Evolutionary conservation across 148 eudicot genomes (phyloP).

Genomic region (Rhododendron ovatum): DNA sequence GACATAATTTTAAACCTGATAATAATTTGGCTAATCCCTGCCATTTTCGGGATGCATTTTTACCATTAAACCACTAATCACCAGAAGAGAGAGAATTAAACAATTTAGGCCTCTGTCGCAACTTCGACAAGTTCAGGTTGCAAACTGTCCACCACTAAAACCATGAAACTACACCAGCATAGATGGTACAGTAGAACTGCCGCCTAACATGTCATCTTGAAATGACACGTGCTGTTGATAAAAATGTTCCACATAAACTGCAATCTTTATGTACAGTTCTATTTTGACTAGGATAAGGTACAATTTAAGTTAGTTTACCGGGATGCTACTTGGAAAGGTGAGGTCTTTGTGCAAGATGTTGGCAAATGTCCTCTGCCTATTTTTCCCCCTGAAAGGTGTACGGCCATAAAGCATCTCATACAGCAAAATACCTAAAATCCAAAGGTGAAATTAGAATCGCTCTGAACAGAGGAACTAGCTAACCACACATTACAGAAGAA

Average conservation of each 20-base stretch:
- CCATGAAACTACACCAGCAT: not conserved
- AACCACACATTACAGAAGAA: not conserved
- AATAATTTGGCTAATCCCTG: constrained; percentile 2
- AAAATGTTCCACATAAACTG: not conserved
- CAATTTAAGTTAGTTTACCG: constrained; percentile 34
- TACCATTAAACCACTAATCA: not conserved
- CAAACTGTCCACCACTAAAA: not conserved
- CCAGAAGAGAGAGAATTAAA: not conserved
- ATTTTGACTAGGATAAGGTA: not conserved
- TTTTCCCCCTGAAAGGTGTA: constrained; percentile 93
- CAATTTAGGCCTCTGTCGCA: not conserved
- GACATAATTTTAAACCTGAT: not conserved
- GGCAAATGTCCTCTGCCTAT: constrained; percentile 88
- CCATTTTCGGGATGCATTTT: not conserved
- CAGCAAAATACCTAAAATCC: constrained; percentile 61
- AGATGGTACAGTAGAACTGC: not conserved
- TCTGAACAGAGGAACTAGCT: not conserved
- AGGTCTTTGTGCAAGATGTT: constrained; percentile 91
- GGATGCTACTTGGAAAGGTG: constrained; percentile 96
- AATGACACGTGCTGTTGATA: not conserved
- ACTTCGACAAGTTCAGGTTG: not conserved
- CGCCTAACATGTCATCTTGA: not conserved
- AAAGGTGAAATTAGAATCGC: constrained; percentile 7
- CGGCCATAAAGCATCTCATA: constrained; percentile 99
- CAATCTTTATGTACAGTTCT: not conserved